Percentiles rank a stretch among this genome's conserved stretches.
Conservation (phyloP, 441 rosid genomes). For the Viola pubescens region DNA sequence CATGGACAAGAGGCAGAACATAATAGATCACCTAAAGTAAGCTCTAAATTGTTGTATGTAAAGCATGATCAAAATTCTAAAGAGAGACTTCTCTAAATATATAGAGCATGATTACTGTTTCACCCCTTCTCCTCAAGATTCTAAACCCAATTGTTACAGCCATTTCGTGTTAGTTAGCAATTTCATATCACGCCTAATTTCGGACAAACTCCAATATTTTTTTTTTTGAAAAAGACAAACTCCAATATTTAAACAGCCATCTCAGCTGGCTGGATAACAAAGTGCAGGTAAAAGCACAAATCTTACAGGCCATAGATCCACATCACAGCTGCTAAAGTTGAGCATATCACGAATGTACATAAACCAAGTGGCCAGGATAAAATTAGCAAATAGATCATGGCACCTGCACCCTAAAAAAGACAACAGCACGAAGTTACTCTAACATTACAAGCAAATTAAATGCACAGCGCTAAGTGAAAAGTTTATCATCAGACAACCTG, state of each 20-base stretch:
- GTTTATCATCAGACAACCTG: slow-evolving; percentile 50
- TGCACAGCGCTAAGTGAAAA: neutral
- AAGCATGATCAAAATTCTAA: no score
- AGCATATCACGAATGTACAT: slow-evolving; percentile 68
- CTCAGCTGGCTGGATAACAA: no score
- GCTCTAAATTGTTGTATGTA: no score
- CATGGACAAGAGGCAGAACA: neutral
- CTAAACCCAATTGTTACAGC: no score
- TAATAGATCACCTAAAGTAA: no score
- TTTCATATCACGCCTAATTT: neutral
- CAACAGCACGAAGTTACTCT: slow-evolving; percentile 22
- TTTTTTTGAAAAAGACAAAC: no score
- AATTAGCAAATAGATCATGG: slow-evolving; percentile 71
- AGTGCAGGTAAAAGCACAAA: slow-evolving; percentile 10
- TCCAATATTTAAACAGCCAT: slow-evolving; percentile 3
- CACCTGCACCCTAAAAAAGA: slow-evolving; percentile 66
- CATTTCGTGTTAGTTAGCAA: no score
- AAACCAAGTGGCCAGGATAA: slow-evolving; percentile 84
- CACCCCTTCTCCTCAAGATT: no score
- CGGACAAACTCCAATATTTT: slow-evolving; percentile 6
- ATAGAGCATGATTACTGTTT: no score
- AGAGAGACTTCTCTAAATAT: no score
- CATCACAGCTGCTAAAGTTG: slow-evolving; percentile 69
- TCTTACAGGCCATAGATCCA: slow-evolving; percentile 73
- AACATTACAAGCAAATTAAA: slow-evolving; percentile 5